These are phyloP conservation scores for Psilocybe cyanescens DNA, from an alignment of 768 basidiomycete species.

Conservation along the genomic window DNA sequence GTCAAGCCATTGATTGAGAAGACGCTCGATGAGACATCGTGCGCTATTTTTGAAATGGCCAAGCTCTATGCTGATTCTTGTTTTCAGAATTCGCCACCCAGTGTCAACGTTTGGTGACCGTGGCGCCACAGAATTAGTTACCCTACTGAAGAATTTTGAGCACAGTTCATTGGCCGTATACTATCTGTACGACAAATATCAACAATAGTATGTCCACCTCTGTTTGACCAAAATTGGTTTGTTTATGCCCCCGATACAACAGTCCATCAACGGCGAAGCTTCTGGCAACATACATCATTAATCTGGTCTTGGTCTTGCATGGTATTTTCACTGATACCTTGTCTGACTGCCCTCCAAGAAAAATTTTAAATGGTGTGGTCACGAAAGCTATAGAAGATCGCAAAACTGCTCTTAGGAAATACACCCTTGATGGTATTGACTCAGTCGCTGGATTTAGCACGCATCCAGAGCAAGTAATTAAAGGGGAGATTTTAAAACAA, in stretches of 20 bases:
- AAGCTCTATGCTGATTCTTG: background rate
- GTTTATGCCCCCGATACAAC: too few relatives aligned
- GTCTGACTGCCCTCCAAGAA: conserved; percentile 11
- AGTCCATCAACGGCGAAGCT: conserved; percentile 16
- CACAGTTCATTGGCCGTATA: conserved; percentile 4
- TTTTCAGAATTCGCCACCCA: background rate
- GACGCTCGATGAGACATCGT: background rate
- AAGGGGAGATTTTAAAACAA: background rate
- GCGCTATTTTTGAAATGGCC: background rate
- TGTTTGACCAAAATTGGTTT: too few relatives aligned
- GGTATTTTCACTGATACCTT: conserved; percentile 15
- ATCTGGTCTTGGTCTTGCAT: conserved; percentile 21
- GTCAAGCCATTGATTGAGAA: conserved; percentile 7
- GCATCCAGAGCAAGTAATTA: conserved; percentile 2
- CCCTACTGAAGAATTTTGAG: conserved; percentile 3
- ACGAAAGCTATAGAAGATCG: background rate
- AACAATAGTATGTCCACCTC: conserved; percentile 12
- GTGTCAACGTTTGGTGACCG: conserved; percentile 11
- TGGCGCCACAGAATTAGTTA: conserved; percentile 7
- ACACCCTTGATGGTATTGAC: background rate
- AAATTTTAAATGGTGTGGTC: conserved; percentile 6
- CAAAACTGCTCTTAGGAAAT: background rate
- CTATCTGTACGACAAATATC: conserved; percentile 13
- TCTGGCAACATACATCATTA: conserved; percentile 23
- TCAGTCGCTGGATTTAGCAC: background rate